Base-by-base conservation (phyloP, 164 flowering plant species). In the Tetracentron sinense region DNA sequence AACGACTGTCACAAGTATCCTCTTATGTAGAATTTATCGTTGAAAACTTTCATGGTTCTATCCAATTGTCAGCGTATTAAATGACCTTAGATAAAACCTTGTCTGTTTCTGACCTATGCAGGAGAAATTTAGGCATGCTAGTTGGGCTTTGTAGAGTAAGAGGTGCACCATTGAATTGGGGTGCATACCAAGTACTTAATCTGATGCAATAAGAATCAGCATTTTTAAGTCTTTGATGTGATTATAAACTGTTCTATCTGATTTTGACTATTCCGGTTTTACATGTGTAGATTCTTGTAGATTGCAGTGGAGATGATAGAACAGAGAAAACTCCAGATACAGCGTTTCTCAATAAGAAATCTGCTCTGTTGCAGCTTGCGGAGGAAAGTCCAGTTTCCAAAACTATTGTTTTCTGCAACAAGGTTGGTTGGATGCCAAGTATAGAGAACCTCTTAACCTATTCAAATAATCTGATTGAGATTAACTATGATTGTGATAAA, bases 351-450 rank as follows among this genome's bases (percentile, higher is more conserved):
- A 95, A 95, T 74, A 95, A 95, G 75, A 91, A 82, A 76, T 54
- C 83, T 64, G 96, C 99, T 60, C 86, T 95, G 27, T 58, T 92
- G 72, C 80, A 70, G 74, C 78, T 95, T 65, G 78, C 77, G 51
- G 86, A 83, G 69, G 80, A 76, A 74, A 82, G 68, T 56, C 87
- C 86, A 58, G 97, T 86, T 66, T 38, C 81, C 21, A 95, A 78
- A 76, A 88, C 94, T 7, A 95, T 95, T 38, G 49, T 95, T 38
- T 95, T 95, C 79, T 95, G 99, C 69, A 95, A 92, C 81, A 95
- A 89, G 87, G 99, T 89, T 35, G 62, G 30, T 67, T 58, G 42
- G 53, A 52, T 23, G 27, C 27, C 21, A 51, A 30, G 15, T 33
- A 23, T 19, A 22, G 7, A 29, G 20, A 52, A 31, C 28, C 33